Evolutionary conservation across 2,329 filamentous ascomycete genomes (phyloP).

Genomic region (Spiromastix sp.): DNA sequence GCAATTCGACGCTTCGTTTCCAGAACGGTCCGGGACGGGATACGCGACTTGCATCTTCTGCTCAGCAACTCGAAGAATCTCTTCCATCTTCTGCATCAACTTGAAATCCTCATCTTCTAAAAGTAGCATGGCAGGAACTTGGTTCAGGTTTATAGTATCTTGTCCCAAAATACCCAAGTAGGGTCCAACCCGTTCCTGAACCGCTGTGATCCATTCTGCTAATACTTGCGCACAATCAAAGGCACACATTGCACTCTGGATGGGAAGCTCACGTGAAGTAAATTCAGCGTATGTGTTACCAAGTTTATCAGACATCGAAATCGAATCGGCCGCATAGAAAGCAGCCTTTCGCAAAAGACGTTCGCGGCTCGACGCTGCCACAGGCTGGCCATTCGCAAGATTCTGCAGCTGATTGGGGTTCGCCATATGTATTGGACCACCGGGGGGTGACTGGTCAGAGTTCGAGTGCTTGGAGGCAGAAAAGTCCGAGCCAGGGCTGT

Average conservation of each 20-base stretch:
- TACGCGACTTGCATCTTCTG: slow-evolving; percentile 60
- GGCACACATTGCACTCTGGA: slow-evolving; percentile 83
- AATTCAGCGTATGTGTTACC: slow-evolving; percentile 79
- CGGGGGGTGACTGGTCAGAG: slow-evolving; percentile 14
- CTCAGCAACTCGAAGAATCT: slow-evolving; percentile 67
- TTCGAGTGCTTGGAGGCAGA: slow-evolving; percentile 19
- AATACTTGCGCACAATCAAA: slow-evolving; percentile 93
- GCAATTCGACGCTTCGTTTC: slow-evolving; percentile 36
- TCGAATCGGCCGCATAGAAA: slow-evolving; percentile 84
- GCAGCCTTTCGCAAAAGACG: slow-evolving; percentile 87
- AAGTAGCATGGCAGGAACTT: slow-evolving; percentile 80
- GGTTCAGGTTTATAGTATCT: slow-evolving; percentile 65
- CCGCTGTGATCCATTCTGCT: slow-evolving; percentile 84
- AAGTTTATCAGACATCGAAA: slow-evolving; percentile 77
- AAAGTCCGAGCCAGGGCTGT: slow-evolving; percentile 18
- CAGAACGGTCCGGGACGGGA: slow-evolving; percentile 22
- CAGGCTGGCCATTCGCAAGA: neutral
- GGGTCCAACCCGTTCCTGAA: slow-evolving; percentile 86
- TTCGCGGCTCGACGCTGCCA: slow-evolving; percentile 58
- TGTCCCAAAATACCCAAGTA: slow-evolving; percentile 81
- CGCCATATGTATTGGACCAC: slow-evolving; percentile 27
- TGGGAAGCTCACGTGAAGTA: slow-evolving; percentile 71
- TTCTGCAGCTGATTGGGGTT: slow-evolving; percentile 18
- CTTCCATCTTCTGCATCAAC: slow-evolving; percentile 69
- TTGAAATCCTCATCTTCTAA: slow-evolving; percentile 87